These are phyloP conservation scores for Sporisorium scitamineum DNA, from an alignment of 1,284 basidiomycete genomes.

Conservation along the genomic window DNA sequence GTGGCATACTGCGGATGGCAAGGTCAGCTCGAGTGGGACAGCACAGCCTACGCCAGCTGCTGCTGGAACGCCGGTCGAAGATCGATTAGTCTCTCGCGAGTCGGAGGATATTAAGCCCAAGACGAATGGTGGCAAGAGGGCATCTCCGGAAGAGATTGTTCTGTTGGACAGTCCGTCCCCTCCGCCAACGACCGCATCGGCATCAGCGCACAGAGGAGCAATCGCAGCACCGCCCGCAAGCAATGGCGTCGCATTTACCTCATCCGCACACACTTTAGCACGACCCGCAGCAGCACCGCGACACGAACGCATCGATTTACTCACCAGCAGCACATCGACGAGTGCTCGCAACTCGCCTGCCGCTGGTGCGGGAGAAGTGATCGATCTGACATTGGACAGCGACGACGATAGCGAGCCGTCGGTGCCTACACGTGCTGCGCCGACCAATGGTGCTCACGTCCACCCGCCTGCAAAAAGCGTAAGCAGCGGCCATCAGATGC, in stretches of 20 bases:
- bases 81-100: conserved; percentile 1
- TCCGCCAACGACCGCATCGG: conserved; percentile 12
- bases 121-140: conserved; percentile 9
- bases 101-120: conserved; percentile 36
- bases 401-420: conserved; percentile 40
- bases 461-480: not conserved
- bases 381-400: conserved; percentile 52
- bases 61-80: conserved; percentile 14
- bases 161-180: conserved; percentile 45
- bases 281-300: conserved; percentile 13
- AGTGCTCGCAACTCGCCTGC: conserved; percentile 30
- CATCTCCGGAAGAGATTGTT: conserved; percentile 29
- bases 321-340: conserved; percentile 31
- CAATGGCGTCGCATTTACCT: conserved; percentile 2
- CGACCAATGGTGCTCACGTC: conserved; percentile 11
- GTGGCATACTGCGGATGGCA: conserved; percentile 92
- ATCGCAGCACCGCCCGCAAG: not conserved
- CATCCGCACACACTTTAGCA: not conserved
- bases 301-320: conserved; percentile 31
- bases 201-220: conserved; percentile 1
- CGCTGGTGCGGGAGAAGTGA: conserved; percentile 24
- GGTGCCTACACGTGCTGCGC: conserved; percentile 20
- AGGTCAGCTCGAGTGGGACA: conserved; percentile 71
- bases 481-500: conserved; percentile 7
- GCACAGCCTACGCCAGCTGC: conserved; percentile 23